Conservation (phyloP, 306 rosid genomes). For the Lithocarpus polystachyus region DNA sequence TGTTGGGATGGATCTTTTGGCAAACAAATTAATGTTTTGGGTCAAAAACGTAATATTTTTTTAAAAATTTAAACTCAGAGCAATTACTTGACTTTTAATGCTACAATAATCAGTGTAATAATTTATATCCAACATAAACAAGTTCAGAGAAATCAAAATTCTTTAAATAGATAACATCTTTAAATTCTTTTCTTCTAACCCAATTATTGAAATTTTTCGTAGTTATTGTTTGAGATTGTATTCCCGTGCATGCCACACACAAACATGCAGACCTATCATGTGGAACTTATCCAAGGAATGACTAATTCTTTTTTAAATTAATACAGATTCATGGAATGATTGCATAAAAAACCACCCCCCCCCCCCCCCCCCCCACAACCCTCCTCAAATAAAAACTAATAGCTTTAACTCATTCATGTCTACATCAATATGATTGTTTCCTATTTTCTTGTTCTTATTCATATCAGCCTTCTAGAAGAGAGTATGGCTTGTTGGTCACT, state of each 20-base stretch:
- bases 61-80: too few species aligned
- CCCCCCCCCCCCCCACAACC: too few species aligned
- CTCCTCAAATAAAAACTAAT: neutral
- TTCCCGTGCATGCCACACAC: neutral
- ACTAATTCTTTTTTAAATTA: neutral
- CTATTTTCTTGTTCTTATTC: slow-evolving; percentile 18
- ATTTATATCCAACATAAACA: neutral
- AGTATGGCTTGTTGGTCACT: slow-evolving; percentile 89
- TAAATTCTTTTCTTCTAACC: neutral
- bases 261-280: neutral
- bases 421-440: neutral
- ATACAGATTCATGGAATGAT: neutral
- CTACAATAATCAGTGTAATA: neutral
- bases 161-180: neutral
- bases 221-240: neutral
- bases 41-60: too few species aligned
- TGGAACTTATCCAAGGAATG: slow-evolving; percentile 2
- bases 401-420: neutral
- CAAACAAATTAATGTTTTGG: too few species aligned
- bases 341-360: neutral
- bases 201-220: neutral
- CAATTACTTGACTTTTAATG: too few species aligned
- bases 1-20: too few species aligned
- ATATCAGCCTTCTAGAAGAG: slow-evolving; percentile 87
- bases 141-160: neutral